A percentile compares a stretch with the other conserved stretches of the same genome.
Conservation (phyloP, 1,284 basidiomycete genomes). For the Hypsizygus ulmarius region DNA sequence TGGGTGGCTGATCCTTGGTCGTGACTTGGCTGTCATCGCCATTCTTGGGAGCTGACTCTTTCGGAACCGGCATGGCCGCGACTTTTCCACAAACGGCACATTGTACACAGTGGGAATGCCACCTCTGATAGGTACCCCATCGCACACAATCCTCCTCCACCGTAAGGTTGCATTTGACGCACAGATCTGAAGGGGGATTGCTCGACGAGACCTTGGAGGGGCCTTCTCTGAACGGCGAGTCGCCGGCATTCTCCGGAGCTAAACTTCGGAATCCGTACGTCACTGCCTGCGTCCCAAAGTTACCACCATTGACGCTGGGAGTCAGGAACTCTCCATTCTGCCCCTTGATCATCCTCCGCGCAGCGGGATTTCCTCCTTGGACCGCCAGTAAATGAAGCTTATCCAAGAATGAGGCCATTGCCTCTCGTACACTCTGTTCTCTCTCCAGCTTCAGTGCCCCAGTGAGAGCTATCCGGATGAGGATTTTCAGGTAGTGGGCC, state of each 20-base stretch:
- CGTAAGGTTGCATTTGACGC: conserved; percentile 83
- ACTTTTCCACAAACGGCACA: conserved; percentile 80
- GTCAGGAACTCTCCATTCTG: conserved; percentile 59
- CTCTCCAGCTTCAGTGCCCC: conserved; percentile 94
- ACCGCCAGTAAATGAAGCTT: conserved; percentile 89
- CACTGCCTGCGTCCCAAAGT: conserved; percentile 74
- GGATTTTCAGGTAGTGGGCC: conserved; percentile 98
- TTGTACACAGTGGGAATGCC: conserved; percentile 92
- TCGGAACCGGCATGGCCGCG: conserved; percentile 60
- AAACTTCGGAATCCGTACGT: conserved; percentile 88
- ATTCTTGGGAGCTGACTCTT: conserved; percentile 44
- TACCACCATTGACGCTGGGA: conserved; percentile 41
- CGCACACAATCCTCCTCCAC: conserved; percentile 98
- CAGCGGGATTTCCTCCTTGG: conserved; percentile 81
- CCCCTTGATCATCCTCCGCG: conserved; percentile 65
- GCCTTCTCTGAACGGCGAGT: conserved; percentile 70
- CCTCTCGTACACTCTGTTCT: conserved; percentile 79
- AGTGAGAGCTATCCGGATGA: conserved; percentile 96
- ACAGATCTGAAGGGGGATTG: conserved; percentile 84
- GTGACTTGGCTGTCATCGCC: conserved; percentile 39
- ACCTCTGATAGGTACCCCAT: conserved; percentile 90
- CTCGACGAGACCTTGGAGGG: conserved; percentile 49
- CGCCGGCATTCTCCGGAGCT: conserved; percentile 85
- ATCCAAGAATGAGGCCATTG: conserved; percentile 88
- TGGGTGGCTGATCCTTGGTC: conserved; percentile 50